A percentile compares a stretch with the other conserved stretches of the same genome.
Conservation (phyloP, 306 rosid genomes). For the Ormosia emarginata region DNA sequence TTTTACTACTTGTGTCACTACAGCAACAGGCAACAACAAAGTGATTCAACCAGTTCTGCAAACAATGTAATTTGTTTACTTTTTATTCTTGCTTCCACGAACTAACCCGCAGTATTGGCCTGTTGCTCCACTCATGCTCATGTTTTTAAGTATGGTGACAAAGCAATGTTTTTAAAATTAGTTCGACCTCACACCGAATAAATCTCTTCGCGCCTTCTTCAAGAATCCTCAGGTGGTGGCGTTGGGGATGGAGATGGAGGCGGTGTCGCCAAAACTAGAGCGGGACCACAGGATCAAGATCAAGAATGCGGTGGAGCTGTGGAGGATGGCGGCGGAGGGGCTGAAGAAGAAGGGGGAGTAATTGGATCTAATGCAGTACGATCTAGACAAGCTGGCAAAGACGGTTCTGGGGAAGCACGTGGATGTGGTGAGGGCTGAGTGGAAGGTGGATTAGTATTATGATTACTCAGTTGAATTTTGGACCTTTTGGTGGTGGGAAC, state of each 20-base stretch:
- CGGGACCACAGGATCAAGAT: background rate
- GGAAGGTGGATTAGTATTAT: background rate
- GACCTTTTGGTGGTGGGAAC: background rate
- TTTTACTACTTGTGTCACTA: too few relatives aligned
- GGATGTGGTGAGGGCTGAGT: constrained; percentile 9
- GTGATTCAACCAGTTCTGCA: too few relatives aligned
- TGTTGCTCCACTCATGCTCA: too few relatives aligned
- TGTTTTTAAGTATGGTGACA: too few relatives aligned
- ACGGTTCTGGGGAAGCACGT: constrained; percentile 10
- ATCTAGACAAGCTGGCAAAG: constrained; percentile 7
- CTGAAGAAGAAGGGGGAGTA: background rate
- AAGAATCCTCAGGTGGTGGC: background rate
- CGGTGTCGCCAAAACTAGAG: background rate
- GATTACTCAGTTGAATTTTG: too few relatives aligned
- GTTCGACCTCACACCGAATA: too few relatives aligned
- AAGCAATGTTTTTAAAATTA: too few relatives aligned
- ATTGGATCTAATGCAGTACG: constrained; percentile 4
- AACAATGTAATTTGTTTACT: too few relatives aligned
- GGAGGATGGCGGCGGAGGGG: background rate
- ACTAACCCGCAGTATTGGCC: too few relatives aligned
- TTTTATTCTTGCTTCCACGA: too few relatives aligned
- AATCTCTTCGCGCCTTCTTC: background rate
- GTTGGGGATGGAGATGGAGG: background rate
- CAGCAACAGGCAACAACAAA: too few relatives aligned
- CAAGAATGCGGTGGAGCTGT: constrained; percentile 15